Conservation (phyloP, 768 basidiomycete genomes). For the Chalciporus piperatus region DNA sequence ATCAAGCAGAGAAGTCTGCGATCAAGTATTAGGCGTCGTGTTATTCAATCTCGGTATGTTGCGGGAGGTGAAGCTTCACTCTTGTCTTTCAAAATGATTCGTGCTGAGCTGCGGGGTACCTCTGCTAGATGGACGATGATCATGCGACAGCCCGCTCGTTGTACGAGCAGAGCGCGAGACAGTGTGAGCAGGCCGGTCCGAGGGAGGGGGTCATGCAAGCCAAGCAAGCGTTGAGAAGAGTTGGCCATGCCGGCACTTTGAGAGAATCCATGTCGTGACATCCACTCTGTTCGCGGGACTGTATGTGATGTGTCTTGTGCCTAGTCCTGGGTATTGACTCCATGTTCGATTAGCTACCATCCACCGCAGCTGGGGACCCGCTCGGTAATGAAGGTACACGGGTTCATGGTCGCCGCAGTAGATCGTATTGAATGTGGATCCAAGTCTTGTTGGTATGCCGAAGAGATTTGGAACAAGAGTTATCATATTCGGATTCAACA, state of each 20-base stretch:
- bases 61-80: slow-evolving; percentile 35
- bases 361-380: too few species aligned
- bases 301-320: too few species aligned
- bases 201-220: slow-evolving; percentile 36
- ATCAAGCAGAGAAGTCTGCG: slow-evolving; percentile 41
- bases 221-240: slow-evolving; percentile 32
- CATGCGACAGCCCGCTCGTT: slow-evolving; percentile 25
- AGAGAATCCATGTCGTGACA: not conserved
- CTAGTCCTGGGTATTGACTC: too few species aligned
- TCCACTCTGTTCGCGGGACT: too few species aligned
- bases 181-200: slow-evolving; percentile 32
- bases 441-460: too few species aligned
- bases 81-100: not conserved
- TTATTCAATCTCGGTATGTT: slow-evolving; percentile 62
- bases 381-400: too few species aligned
- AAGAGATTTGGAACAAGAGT: too few species aligned
- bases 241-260: slow-evolving; percentile 8
- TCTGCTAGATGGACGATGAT: slow-evolving; percentile 34
- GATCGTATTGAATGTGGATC: too few species aligned
- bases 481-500: too few species aligned
- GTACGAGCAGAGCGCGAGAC: slow-evolving; percentile 31
- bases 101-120: not conserved
- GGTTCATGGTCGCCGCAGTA: too few species aligned
- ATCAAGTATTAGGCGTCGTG: slow-evolving; percentile 52
- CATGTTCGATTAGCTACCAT: too few species aligned